phyloP scores from a whole-genome alignment of 2,329 filamentous ascomycete genomes.

The Trichoderma cornu-damae region DNA sequence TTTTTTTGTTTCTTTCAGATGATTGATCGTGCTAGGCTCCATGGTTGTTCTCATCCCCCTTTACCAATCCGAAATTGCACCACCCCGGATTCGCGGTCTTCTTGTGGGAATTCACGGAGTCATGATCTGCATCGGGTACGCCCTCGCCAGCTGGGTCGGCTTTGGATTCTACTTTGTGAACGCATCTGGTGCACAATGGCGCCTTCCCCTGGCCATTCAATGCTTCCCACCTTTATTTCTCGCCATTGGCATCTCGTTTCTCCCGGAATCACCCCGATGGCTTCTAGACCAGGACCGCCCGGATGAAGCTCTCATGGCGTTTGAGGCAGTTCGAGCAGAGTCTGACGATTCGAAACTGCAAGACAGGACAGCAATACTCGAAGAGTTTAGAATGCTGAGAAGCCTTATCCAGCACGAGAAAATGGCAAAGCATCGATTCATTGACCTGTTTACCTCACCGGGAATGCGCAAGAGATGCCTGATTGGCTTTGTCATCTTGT shows the following conservation, averaged over 20 bases:
- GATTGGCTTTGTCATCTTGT: not conserved
- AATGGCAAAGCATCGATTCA: not conserved
- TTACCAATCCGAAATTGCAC: slow-evolving; percentile 8
- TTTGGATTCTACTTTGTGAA: slow-evolving; percentile 1
- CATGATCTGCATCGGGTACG: slow-evolving; percentile 3
- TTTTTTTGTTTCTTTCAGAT: too few relatives aligned
- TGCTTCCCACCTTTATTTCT: not conserved
- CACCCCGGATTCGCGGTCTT: not conserved
- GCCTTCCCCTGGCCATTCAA: not conserved
- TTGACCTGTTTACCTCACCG: not conserved
- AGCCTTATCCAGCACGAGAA: slow-evolving; percentile 4
- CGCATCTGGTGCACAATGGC: not conserved
- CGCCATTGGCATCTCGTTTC: not conserved
- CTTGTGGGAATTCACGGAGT: slow-evolving; percentile 4
- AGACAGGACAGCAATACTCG: not conserved
- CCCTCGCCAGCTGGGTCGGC: not conserved
- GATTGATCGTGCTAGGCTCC: not conserved
- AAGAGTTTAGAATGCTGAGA: not conserved
- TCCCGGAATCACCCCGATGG: slow-evolving; percentile 2
- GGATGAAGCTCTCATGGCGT: not conserved
- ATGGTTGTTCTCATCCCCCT: not conserved
- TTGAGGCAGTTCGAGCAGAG: not conserved
- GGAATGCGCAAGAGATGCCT: not conserved
- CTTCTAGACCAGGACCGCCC: not conserved
- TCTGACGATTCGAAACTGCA: not conserved